Percentiles rank a stretch among this genome's conserved stretches.
phyloP scores from a whole-genome alignment of 768 basidiomycete genomes.

The Lepiota subincarnata region DNA sequence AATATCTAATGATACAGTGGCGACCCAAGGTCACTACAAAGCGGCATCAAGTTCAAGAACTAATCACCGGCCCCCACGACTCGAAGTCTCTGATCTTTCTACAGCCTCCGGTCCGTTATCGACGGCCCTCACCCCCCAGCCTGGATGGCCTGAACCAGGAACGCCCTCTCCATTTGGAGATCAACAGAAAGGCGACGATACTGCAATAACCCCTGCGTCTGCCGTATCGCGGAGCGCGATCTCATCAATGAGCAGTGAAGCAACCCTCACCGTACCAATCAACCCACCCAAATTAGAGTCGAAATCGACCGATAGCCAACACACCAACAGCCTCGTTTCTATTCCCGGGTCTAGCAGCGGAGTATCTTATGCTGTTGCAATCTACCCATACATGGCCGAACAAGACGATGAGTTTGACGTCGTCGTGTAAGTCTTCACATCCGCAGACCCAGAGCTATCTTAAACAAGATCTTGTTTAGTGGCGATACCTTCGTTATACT shows the following conservation, averaged over 20 bases:
- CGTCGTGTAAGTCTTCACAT: slow-evolving; percentile 62
- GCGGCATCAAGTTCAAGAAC: slow-evolving; percentile 35
- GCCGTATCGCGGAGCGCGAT: slow-evolving; percentile 27
- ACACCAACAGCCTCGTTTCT: slow-evolving; percentile 19
- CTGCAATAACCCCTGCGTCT: slow-evolving; percentile 33
- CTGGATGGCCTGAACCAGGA: slow-evolving; percentile 71
- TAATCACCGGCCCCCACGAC: slow-evolving; percentile 57
- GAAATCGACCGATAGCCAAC: slow-evolving; percentile 15
- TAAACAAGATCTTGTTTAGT: slow-evolving; percentile 32
- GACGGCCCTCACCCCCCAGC: slow-evolving; percentile 60
- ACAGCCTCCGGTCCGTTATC: slow-evolving; percentile 45
- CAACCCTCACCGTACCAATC: slow-evolving; percentile 24
- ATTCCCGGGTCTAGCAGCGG: slow-evolving; percentile 36
- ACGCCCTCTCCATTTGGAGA: slow-evolving; percentile 55
- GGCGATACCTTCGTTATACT: slow-evolving; percentile 93
- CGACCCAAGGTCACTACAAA: slow-evolving; percentile 43
- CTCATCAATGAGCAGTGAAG: slow-evolving; percentile 21
- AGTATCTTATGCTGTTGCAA: slow-evolving; percentile 93
- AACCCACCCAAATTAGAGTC: slow-evolving; percentile 16
- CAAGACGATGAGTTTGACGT: slow-evolving; percentile 99
- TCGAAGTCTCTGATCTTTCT: slow-evolving; percentile 65
- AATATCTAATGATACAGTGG: slow-evolving; percentile 38
- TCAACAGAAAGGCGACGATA: slow-evolving; percentile 36
- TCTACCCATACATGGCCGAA: slow-evolving; percentile 98
- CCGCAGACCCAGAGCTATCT: not conserved